phyloP scores from a whole-genome alignment of 2,329 filamentous ascomycete genomes.

The Alternaria triticina region DNA sequence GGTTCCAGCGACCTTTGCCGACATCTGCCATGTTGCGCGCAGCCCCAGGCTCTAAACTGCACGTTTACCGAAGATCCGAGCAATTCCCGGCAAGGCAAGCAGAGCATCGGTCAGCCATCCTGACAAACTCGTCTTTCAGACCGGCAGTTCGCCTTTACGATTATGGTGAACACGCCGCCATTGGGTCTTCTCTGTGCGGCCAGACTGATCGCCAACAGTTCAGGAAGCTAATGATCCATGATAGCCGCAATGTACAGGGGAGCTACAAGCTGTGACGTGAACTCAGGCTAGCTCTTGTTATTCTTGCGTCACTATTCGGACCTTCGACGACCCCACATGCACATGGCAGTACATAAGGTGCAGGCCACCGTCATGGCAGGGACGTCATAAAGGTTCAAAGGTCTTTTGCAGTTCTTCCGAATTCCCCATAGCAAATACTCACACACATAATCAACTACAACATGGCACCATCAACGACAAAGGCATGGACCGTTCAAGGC shows the following conservation, averaged over 20 bases:
- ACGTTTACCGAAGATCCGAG: background rate
- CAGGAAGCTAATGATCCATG: background rate
- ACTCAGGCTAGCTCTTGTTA: conserved; percentile 9
- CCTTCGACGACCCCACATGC: conserved; percentile 19
- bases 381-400: background rate
- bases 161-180: background rate
- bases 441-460: background rate
- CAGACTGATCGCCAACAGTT: background rate
- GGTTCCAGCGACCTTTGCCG: background rate
- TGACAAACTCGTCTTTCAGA: background rate
- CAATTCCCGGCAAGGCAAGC: conserved; percentile 1
- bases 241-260: conserved; percentile 8
- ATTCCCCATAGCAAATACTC: background rate
- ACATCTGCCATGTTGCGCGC: background rate
- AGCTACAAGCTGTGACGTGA: conserved; percentile 6
- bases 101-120: background rate
- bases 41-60: background rate
- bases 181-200: background rate
- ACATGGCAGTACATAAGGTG: conserved; percentile 19
- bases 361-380: conserved; percentile 5
- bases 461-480: conserved; percentile 55
- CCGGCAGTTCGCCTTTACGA: background rate
- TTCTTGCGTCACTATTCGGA: conserved; percentile 31
- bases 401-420: background rate
- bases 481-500: conserved; percentile 64